Evolutionary conservation across 192 early-diverging fungal genomes (phyloP).

Genomic region (Entomortierella chlamydospora): DNA sequence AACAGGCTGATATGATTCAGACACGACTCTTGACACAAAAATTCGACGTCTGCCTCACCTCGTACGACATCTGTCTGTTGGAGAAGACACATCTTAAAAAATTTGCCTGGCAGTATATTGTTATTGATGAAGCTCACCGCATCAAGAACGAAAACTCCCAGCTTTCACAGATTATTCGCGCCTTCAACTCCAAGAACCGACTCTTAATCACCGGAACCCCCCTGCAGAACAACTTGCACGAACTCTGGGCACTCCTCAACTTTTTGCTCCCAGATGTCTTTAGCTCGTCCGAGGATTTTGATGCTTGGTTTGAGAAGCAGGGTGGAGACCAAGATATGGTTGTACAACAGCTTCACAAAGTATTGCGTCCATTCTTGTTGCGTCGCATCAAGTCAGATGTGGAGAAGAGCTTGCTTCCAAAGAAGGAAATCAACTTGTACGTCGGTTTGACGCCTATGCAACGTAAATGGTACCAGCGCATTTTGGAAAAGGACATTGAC

Average conservation of each 20-base stretch:
- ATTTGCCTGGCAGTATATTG: constrained; percentile 90
- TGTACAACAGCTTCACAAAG: constrained; percentile 72
- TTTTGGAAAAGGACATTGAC: constrained; percentile 97
- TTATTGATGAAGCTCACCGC: constrained; percentile 97
- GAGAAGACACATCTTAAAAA: constrained; percentile 89
- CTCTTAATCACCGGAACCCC: constrained; percentile 96
- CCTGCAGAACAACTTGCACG: constrained; percentile 97
- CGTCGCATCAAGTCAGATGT: constrained; percentile 95
- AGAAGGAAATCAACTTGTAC: constrained; percentile 94
- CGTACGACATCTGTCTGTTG: constrained; percentile 95
- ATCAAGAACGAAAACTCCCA: constrained; percentile 99
- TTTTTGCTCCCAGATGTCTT: constrained; percentile 98
- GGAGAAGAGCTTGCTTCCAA: constrained; percentile 94
- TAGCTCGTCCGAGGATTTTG: constrained; percentile 92
- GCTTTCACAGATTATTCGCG: constrained; percentile 93
- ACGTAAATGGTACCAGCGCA: constrained; percentile 93
- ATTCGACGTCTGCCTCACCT: constrained; percentile 96
- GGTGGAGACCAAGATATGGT: constrained; percentile 80
- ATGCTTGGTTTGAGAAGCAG: constrained; percentile 89
- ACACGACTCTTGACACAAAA: constrained; percentile 64
- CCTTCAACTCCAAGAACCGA: constrained; percentile 88
- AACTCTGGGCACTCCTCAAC: constrained; percentile 98
- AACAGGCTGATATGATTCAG: constrained; percentile 66
- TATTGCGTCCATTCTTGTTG: constrained; percentile 85
- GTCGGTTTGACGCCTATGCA: constrained; percentile 96